These are phyloP conservation scores for Casaregolazyma lundiana DNA, from an alignment of 1,139 yeast species.

Conservation along the genomic window DNA sequence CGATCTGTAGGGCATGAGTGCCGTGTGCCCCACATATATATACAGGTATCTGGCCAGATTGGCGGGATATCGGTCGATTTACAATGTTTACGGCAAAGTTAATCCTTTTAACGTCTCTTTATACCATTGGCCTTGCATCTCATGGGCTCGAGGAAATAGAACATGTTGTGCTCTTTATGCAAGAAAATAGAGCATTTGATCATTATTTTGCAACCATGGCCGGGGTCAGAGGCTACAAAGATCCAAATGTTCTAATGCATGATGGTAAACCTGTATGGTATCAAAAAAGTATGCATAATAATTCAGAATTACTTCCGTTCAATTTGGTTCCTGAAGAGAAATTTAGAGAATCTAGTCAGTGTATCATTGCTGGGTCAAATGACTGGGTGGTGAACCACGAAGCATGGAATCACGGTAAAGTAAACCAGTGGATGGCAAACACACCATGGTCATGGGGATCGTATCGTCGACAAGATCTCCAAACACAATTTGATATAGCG, in stretches of 20 bases:
- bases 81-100: no score
- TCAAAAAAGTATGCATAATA: constrained; percentile 10
- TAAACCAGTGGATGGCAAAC: constrained; percentile 21
- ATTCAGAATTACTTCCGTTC: constrained; percentile 14
- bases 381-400: constrained; percentile 22
- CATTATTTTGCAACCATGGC: constrained; percentile 28
- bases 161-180: constrained; percentile 27
- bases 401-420: constrained; percentile 22
- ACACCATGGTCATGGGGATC: constrained; percentile 22
- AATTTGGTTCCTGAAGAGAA: constrained; percentile 11
- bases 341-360: constrained; percentile 20
- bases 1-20: no score
- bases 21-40: no score
- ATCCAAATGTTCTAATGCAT: constrained; percentile 20
- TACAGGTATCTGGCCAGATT: no score
- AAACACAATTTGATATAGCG: constrained; percentile 22
- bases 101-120: background rate
- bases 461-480: constrained; percentile 19
- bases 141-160: constrained; percentile 11
- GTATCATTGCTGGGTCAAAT: constrained; percentile 20
- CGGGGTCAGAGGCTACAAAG: constrained; percentile 28
- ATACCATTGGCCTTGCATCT: background rate
- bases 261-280: constrained; percentile 15
- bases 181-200: constrained; percentile 28
- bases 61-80: no score